A percentile compares a stretch with the other conserved stretches of the same genome.
phyloP scores from a whole-genome alignment of 2,329 filamentous ascomycete genomes.

The Didymosphaeria variabile region DNA sequence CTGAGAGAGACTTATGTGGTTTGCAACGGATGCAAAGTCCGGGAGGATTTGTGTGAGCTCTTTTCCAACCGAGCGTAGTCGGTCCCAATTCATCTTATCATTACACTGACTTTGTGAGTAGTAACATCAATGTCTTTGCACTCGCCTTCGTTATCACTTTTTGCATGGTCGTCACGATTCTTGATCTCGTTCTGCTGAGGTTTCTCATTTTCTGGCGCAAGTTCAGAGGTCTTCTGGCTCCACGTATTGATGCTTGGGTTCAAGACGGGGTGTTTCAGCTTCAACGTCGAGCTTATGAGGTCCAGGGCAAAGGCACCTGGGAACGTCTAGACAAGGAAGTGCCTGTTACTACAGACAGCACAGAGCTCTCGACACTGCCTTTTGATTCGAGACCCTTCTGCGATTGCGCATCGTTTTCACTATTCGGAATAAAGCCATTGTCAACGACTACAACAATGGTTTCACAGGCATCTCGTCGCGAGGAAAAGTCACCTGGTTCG shows the following conservation, averaged over 20 bases:
- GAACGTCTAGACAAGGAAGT: slow-evolving; percentile 10
- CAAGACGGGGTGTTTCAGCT: slow-evolving; percentile 25
- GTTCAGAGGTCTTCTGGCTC: slow-evolving; percentile 13
- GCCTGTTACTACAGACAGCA: background rate
- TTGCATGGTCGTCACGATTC: slow-evolving; percentile 1
- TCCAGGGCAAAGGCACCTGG: background rate
- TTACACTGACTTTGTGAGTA: background rate
- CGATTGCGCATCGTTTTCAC: background rate
- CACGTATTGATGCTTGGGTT: slow-evolving; percentile 18
- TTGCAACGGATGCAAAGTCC: slow-evolving; percentile 21
- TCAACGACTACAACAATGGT: background rate
- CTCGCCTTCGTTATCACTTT: slow-evolving; percentile 18
- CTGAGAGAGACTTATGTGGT: slow-evolving; percentile 19
- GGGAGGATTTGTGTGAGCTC: slow-evolving; percentile 27
- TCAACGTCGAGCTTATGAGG: slow-evolving; percentile 17
- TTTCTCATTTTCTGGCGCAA: slow-evolving; percentile 17
- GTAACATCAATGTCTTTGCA: slow-evolving; percentile 25
- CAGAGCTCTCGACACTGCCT: background rate
- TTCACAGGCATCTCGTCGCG: too few species aligned
- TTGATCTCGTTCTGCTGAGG: slow-evolving; percentile 18
- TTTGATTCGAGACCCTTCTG: background rate
- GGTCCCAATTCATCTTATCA: too few species aligned
- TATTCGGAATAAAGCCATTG: background rate
- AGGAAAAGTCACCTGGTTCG: too few species aligned
- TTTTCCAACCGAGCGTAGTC: background rate